Evolutionary conservation across 495 filamentous ascomycete species (phyloP).

Genomic region (Trichoderma erinaceum): DNA sequence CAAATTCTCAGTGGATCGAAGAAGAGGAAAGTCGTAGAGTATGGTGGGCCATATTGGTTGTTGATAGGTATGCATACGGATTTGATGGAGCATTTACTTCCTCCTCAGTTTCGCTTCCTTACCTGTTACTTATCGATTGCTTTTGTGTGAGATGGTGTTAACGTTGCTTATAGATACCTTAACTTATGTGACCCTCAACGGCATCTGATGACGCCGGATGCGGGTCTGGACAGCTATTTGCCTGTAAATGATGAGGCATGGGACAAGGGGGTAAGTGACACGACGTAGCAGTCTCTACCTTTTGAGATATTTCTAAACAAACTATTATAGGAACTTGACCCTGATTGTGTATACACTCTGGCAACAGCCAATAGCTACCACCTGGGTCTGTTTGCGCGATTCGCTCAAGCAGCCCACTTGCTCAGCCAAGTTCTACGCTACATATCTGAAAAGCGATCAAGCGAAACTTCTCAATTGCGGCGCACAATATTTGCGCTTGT

Average conservation of each 20-base stretch:
- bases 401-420: neutral
- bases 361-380: neutral
- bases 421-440: neutral
- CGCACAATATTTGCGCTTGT: slow-evolving; percentile 1
- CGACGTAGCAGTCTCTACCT: neutral
- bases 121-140: neutral
- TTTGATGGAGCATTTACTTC: neutral
- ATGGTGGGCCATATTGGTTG: slow-evolving; percentile 48
- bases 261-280: neutral
- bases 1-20: slow-evolving; percentile 32
- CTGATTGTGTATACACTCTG: neutral
- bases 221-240: neutral
- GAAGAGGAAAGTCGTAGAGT: slow-evolving; percentile 42
- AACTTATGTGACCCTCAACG: neutral
- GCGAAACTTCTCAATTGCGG: neutral
- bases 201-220: neutral
- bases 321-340: neutral
- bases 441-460: neutral
- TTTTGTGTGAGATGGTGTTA: neutral
- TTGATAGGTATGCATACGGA: slow-evolving; percentile 38
- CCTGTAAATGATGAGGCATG: neutral
- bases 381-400: neutral
- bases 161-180: neutral
- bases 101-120: neutral
- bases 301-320: neutral